Conservation (phyloP, 805 yeast genomes). For the Kockiozyma suomiensis region DNA sequence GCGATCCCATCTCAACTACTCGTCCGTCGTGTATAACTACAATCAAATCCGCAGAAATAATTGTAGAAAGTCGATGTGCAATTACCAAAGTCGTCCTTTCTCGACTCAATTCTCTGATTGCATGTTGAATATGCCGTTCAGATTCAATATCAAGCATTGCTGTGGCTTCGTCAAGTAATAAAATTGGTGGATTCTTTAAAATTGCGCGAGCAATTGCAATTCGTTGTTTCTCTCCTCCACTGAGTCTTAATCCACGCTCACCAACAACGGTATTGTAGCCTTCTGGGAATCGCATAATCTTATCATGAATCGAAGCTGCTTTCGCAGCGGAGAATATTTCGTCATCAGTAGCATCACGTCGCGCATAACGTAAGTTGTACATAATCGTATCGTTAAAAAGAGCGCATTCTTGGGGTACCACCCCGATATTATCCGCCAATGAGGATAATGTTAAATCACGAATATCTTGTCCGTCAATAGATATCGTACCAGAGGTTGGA, state of each 20-base stretch:
- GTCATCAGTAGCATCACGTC: conserved; percentile 58
- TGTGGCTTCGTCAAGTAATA: conserved; percentile 65
- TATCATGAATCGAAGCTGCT: conserved; percentile 55
- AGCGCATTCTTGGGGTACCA: conserved; percentile 90
- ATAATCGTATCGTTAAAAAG: conserved; percentile 80
- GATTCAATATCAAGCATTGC: conserved; percentile 65
- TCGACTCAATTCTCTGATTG: conserved; percentile 43
- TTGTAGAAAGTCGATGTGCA: conserved; percentile 55
- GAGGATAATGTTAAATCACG: conserved; percentile 67
- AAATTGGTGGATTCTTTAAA: conserved; percentile 54
- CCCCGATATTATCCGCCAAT: conserved; percentile 72
- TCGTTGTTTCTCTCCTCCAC: conserved; percentile 69
- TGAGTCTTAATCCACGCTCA: conserved; percentile 57
- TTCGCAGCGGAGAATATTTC: conserved; percentile 64
- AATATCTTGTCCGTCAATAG: conserved; percentile 66
- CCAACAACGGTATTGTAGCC: conserved; percentile 62
- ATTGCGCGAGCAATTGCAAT: conserved; percentile 63
- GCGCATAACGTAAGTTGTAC: conserved; percentile 80
- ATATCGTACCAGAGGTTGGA: conserved; percentile 63
- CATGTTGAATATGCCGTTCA: conserved; percentile 58
- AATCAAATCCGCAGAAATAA: conserved; percentile 52
- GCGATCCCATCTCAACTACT: conserved; percentile 47
- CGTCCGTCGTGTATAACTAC: conserved; percentile 53
- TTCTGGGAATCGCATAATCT: conserved; percentile 48
- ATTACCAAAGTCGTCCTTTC: conserved; percentile 53